These are phyloP conservation scores for Ganoderma sinense DNA, from an alignment of 1,284 basidiomycete genomes.

Conservation along the genomic window DNA sequence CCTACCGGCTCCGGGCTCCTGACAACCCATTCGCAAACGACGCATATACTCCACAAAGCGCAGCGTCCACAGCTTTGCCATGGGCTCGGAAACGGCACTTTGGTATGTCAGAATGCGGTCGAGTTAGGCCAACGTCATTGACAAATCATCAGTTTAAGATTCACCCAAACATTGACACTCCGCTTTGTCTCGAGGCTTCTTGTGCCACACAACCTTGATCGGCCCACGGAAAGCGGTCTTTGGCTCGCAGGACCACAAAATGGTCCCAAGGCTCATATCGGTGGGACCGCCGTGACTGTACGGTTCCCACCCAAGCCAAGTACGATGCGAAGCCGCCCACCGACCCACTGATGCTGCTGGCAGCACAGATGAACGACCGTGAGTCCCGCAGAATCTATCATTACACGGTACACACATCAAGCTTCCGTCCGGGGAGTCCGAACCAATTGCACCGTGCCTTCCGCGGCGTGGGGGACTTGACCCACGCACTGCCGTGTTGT, in stretches of 20 bases:
- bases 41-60: background rate
- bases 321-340: conserved; percentile 19
- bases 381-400: conserved; percentile 15
- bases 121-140: background rate
- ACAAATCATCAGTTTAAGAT: background rate
- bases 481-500: conserved; percentile 13
- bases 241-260: conserved; percentile 17
- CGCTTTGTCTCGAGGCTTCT: conserved; percentile 3
- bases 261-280: conserved; percentile 13
- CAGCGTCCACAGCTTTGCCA: background rate
- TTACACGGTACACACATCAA: background rate
- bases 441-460: conserved; percentile 8
- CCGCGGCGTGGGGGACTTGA: conserved; percentile 1
- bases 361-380: conserved; percentile 18
- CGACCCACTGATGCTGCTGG: conserved; percentile 10
- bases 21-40: background rate
- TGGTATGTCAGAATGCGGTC: background rate
- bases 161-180: background rate
- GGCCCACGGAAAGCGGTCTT: conserved; percentile 12
- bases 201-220: background rate
- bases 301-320: background rate
- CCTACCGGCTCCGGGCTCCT: background rate
- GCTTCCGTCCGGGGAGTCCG: background rate
- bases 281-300: background rate
- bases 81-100: background rate